These are phyloP conservation scores for Metschnikowia rubicola DNA, from an alignment of 805 yeast species.

Conservation along the genomic window DNA sequence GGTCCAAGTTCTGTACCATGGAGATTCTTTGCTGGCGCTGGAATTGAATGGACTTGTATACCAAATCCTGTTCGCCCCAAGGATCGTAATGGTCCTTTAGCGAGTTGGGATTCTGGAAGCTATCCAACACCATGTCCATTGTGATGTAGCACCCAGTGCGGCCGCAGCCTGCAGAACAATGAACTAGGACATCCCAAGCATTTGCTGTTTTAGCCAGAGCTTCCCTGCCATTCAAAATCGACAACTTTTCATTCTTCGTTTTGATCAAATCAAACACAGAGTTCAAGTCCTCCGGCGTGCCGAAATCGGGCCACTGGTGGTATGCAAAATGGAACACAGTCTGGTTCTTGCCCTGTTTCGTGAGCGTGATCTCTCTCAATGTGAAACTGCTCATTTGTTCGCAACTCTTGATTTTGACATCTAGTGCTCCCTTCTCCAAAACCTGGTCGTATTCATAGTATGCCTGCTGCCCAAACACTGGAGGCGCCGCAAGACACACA, in stretches of 20 bases:
- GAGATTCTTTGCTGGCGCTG: slow-evolving; percentile 73
- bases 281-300: slow-evolving; percentile 34
- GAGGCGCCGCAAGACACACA: slow-evolving; percentile 34
- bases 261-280: slow-evolving; percentile 32
- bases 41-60: slow-evolving; percentile 59
- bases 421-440: slow-evolving; percentile 16
- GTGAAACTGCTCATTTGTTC: slow-evolving; percentile 16
- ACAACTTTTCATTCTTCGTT: slow-evolving; percentile 28
- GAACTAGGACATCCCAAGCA: slow-evolving; percentile 35
- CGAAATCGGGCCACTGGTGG: slow-evolving; percentile 47
- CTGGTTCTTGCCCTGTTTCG: slow-evolving; percentile 12
- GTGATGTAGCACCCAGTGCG: slow-evolving; percentile 53
- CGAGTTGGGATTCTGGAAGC: slow-evolving; percentile 19
- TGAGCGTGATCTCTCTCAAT: slow-evolving; percentile 9
- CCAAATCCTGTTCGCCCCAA: slow-evolving; percentile 45
- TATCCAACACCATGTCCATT: slow-evolving; percentile 38
- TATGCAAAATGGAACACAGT: slow-evolving; percentile 38
- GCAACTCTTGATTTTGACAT: slow-evolving; percentile 10
- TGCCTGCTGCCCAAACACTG: slow-evolving; percentile 12
- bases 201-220: slow-evolving; percentile 2
- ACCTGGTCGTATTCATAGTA: slow-evolving; percentile 21
- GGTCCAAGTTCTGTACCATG: slow-evolving; percentile 82
- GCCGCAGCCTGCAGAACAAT: slow-evolving; percentile 62
- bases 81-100: slow-evolving; percentile 22
- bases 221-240: slow-evolving; percentile 5